Conservation (phyloP, 495 filamentous ascomycete species). For the Penicillium tannophilum region DNA sequence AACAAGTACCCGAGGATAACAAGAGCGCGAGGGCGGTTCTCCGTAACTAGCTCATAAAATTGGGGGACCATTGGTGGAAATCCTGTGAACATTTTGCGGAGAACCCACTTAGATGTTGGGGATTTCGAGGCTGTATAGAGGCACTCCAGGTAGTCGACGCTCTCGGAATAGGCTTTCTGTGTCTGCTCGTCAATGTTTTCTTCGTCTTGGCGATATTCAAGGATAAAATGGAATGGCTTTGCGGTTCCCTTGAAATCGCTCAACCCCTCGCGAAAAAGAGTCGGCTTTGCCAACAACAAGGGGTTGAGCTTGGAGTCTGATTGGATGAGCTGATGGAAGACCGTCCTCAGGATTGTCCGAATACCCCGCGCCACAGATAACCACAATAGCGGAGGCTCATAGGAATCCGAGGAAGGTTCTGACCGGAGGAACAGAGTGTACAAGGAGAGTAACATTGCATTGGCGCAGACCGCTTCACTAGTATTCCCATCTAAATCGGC, state of each 20-base stretch:
- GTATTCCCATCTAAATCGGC: conserved; percentile 14
- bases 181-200: conserved; percentile 27
- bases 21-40: conserved; percentile 37
- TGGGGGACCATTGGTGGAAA: conserved; percentile 40
- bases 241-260: conserved; percentile 1
- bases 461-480: conserved; percentile 20
- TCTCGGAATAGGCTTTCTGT: conserved; percentile 33
- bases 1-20: conserved; percentile 42
- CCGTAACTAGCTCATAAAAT: conserved; percentile 37
- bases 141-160: conserved; percentile 36
- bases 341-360: conserved; percentile 17
- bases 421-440: conserved; percentile 26
- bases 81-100: conserved; percentile 34
- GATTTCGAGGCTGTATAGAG: conserved; percentile 30
- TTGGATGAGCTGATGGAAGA: conserved; percentile 14
- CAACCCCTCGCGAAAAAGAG: conserved; percentile 8
- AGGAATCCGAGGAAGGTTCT: conserved; percentile 18
- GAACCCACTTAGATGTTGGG: conserved; percentile 19
- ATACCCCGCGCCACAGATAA: conserved; percentile 24
- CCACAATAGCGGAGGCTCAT: conserved; percentile 26
- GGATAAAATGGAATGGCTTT: conserved; percentile 22
- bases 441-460: conserved; percentile 23
- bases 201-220: conserved; percentile 16
- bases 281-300: conserved; percentile 19
- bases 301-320: conserved; percentile 18